Evolutionary conservation across 2,329 filamentous ascomycete species (phyloP).

Genomic region (Talaromyces sp.): DNA sequence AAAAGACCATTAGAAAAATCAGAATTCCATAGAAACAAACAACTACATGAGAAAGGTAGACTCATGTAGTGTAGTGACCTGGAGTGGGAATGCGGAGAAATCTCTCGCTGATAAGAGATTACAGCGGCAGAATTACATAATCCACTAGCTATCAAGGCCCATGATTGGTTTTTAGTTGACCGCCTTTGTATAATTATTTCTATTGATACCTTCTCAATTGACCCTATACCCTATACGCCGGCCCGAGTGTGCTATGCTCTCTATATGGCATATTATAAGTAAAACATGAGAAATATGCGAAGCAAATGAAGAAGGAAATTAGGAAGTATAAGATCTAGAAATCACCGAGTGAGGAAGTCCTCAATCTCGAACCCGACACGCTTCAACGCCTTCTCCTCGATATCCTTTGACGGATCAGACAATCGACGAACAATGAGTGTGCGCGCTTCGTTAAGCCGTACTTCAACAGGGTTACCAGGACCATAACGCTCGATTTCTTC

Average conservation of each 20-base stretch:
- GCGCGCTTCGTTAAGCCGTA: constrained; percentile 46
- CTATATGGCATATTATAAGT: not conserved
- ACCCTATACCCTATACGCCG: not conserved
- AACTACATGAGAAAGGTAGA: not conserved
- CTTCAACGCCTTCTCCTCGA: constrained; percentile 66
- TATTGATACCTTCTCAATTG: not conserved
- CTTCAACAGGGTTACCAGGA: constrained; percentile 49
- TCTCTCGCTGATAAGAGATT: constrained; percentile 3
- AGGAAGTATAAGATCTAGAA: not conserved
- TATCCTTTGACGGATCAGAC: constrained; percentile 26
- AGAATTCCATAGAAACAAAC: not conserved
- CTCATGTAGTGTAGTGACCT: not conserved
- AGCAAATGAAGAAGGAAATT: not conserved
- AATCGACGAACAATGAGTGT: constrained; percentile 51
- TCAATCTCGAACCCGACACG: constrained; percentile 80
- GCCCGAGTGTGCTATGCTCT: constrained; percentile 1
- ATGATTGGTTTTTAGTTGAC: not conserved
- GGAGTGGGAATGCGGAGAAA: not conserved
- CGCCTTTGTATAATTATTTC: not conserved
- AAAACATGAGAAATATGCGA: not conserved
- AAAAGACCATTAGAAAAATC: not conserved
- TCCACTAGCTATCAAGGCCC: too few relatives aligned
- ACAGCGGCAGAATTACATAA: constrained; percentile 9
- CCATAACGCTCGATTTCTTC: constrained; percentile 41
- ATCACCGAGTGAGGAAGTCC: constrained; percentile 57